Evolutionary conservation across 2,329 filamentous ascomycete genomes (phyloP).

Genomic region (Colletotrichum sp.): DNA sequence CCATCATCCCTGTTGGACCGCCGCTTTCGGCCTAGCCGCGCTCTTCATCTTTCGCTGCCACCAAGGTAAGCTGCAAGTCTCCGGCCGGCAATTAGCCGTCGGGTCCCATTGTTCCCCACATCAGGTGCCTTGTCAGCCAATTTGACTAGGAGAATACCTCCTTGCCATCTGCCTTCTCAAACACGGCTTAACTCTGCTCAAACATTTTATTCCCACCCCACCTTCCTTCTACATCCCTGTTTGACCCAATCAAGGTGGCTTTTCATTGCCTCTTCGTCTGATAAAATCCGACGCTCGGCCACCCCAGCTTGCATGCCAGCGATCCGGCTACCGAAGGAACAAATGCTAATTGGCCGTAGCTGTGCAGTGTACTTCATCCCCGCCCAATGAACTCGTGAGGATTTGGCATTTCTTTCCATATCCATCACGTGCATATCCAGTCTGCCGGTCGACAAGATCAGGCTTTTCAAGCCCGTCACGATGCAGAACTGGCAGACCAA

Average conservation of each 20-base stretch:
- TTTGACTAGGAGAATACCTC: background rate
- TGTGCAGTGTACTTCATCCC: slow-evolving; percentile 6
- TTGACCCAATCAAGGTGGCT: slow-evolving; percentile 3
- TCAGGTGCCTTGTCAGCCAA: background rate
- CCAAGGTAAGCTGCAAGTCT: slow-evolving; percentile 16
- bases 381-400: slow-evolving; percentile 15
- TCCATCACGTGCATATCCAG: slow-evolving; percentile 2
- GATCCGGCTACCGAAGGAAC: background rate
- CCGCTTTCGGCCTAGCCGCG: slow-evolving; percentile 1
- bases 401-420: background rate
- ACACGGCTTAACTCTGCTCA: background rate
- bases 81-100: slow-evolving; percentile 12
- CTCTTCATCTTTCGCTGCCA: background rate
- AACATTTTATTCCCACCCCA: background rate
- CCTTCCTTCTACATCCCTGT: background rate
- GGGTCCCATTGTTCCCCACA: background rate
- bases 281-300: slow-evolving; percentile 2
- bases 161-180: background rate
- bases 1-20: background rate
- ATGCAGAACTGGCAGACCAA: slow-evolving; percentile 25
- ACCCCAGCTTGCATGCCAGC: background rate
- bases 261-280: background rate
- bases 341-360: slow-evolving; percentile 15
- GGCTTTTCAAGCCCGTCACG: background rate
- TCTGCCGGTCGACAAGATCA: background rate